Percentiles rank a stretch among this genome's conserved stretches.
phyloP scores from a whole-genome alignment of 179 eudicot genomes.

The Silene vulgaris region DNA sequence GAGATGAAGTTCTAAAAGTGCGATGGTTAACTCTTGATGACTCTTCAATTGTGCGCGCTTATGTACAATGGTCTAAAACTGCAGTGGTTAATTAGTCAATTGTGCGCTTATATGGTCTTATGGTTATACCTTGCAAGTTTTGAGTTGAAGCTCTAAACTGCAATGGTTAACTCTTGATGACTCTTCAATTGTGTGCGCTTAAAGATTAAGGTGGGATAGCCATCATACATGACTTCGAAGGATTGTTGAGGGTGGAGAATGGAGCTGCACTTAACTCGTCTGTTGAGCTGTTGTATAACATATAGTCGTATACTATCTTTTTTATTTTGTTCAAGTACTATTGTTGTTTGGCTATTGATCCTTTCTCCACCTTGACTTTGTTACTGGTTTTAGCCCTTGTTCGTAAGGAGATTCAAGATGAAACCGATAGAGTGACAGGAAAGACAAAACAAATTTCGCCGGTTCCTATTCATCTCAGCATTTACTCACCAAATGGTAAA shows the following conservation, averaged over 20 bases:
- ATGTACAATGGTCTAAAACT: too few relatives aligned
- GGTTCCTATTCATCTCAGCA: conserved; percentile 81
- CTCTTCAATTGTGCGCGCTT: neutral
- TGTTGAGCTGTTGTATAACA: neutral
- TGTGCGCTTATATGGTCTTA: neutral
- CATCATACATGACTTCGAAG: too few relatives aligned
- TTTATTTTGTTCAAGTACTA: neutral
- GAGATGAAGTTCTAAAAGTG: too few relatives aligned
- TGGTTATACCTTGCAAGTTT: neutral
- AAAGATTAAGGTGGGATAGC: too few relatives aligned
- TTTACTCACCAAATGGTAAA: conserved; percentile 71
- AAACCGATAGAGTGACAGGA: conserved; percentile 83
- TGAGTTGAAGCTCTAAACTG: too few relatives aligned
- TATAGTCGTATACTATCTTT: neutral
- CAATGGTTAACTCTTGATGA: neutral
- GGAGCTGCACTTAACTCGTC: too few relatives aligned
- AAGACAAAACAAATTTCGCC: conserved; percentile 73
- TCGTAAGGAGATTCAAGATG: conserved; percentile 73
- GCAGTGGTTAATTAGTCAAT: too few relatives aligned
- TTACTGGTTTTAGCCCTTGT: conserved; percentile 46
- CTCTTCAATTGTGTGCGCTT: neutral
- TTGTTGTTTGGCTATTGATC: conserved; percentile 10
- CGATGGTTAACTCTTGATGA: neutral
- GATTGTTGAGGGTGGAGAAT: neutral
- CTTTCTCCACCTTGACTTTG: neutral